Base-by-base conservation (phyloP, 192 early-diverging fungal genomes). In the Entrophospora sp. region DNA sequence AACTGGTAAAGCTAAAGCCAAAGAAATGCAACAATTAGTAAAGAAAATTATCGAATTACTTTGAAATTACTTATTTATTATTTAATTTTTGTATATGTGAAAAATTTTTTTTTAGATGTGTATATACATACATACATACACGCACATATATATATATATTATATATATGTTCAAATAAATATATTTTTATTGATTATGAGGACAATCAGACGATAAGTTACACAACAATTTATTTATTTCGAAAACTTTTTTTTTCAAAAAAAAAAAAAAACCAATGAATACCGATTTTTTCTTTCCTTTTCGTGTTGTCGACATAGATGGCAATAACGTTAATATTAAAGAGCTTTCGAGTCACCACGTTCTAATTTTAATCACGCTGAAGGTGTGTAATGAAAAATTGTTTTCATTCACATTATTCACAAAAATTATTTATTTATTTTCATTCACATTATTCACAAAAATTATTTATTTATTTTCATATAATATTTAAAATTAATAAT, bases 21-120 rank as follows among this genome's bases (percentile, higher is more conserved):
- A 71, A 30, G 85, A 85, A 40, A 75, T 91, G 62, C 82, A 85
- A 66, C 62, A 57, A 12, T 63, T 85, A 30, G 81, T 87, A 22
- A 63, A 51, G 37, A 77, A 58, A 30, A 69, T 85, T 52, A 74
- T 78, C 27, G 74, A 80, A 61, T 58, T 74, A 45, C 38, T 70
- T 61, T 27, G 30, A 40, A 16, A 18, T 22, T 22, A 10, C 10
- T 24, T 9, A 22, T 9, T 20, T 22, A 46, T 24, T 20, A 22
- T 3, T 46, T 22, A 6, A 22, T 46, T 46, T 46, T 46, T 9
- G 24, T 22, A 22, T 46, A 22, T 22, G 8, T 46, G 20, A 6
- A n/a, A n/a, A 43, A n/a, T 43, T n/a, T 43, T 43, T 0, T 43
- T 37, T 16, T 14, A n/a, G n/a, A n/a, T n/a, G n/a, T n/a, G n/a